Conservation (phyloP, 768 basidiomycete genomes). For the Suillus discolor region DNA sequence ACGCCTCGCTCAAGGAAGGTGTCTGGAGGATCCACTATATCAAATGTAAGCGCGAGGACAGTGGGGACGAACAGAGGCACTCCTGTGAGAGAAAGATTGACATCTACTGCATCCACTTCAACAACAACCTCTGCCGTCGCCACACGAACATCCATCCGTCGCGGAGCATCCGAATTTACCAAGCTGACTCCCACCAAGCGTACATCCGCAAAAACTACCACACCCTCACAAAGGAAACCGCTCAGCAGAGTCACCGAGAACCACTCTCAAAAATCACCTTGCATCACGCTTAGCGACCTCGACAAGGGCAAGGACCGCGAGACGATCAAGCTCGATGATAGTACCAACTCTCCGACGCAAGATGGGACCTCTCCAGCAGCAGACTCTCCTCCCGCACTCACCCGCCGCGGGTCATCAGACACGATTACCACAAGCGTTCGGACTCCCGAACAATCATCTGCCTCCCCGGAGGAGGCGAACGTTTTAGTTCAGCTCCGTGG, state of each 20-base stretch:
- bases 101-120: constrained; percentile 22
- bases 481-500: constrained; percentile 47
- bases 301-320: constrained; percentile 10
- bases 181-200: constrained; percentile 24
- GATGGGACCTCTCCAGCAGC: not conserved
- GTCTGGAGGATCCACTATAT: constrained; percentile 32
- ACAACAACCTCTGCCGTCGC: constrained; percentile 1
- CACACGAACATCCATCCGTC: constrained; percentile 27
- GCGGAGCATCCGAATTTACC: constrained; percentile 20
- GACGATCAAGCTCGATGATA: not conserved
- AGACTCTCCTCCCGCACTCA: constrained; percentile 20
- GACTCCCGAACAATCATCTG: constrained; percentile 26
- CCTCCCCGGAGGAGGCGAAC: constrained; percentile 23
- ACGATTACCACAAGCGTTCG: constrained; percentile 27
- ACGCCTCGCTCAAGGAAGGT: constrained; percentile 35
- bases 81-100: constrained; percentile 21
- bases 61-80: constrained; percentile 26
- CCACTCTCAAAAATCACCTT: constrained; percentile 1
- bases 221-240: constrained; percentile 12
- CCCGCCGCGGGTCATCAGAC: constrained; percentile 27
- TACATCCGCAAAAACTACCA: not conserved
- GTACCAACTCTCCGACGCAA: not conserved
- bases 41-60: constrained; percentile 32
- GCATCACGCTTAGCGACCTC: constrained; percentile 5
- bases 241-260: constrained; percentile 14